A percentile compares a stretch with the other conserved stretches of the same genome.
phyloP scores from a whole-genome alignment of 2,329 filamentous ascomycete genomes.

The Epichloe sylvatica region DNA sequence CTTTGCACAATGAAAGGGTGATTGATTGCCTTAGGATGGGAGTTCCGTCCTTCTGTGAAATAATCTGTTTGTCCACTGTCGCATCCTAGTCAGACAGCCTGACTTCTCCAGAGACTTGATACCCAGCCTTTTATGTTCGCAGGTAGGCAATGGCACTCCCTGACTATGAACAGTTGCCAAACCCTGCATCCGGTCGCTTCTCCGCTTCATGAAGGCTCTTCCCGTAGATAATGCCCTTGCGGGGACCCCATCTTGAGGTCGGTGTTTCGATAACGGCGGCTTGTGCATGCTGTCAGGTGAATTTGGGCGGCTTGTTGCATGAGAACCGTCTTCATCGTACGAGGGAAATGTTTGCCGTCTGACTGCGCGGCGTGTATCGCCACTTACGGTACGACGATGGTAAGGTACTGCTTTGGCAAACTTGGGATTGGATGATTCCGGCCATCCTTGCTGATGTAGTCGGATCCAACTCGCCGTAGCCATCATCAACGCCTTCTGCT shows the following conservation, averaged over 20 bases:
- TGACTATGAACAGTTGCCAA: slow-evolving; percentile 1
- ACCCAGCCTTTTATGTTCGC: not conserved
- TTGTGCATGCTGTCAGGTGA: slow-evolving; percentile 1
- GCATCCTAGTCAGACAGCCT: slow-evolving; percentile 2
- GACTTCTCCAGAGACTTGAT: not conserved
- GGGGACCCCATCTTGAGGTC: slow-evolving; percentile 3
- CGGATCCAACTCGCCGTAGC: slow-evolving; percentile 25
- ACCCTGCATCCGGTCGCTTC: slow-evolving; percentile 6
- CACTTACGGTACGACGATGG: slow-evolving; percentile 12
- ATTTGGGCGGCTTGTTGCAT: slow-evolving; percentile 1
- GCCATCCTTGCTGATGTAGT: slow-evolving; percentile 23
- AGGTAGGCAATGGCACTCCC: not conserved
- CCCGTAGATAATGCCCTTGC: slow-evolving; percentile 13
- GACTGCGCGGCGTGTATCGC: not conserved
- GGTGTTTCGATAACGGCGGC: not conserved
- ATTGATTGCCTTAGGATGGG: not conserved
- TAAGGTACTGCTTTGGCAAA: slow-evolving; percentile 11
- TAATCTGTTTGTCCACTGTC: slow-evolving; percentile 9
- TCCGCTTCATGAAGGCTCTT: slow-evolving; percentile 14
- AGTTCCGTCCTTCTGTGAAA: slow-evolving; percentile 3
- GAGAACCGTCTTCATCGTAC: slow-evolving; percentile 4
- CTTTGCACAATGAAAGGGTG: not conserved
- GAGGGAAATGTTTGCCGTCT: slow-evolving; percentile 8
- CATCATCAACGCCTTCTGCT: slow-evolving; percentile 24
- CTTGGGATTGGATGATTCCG: slow-evolving; percentile 18